phyloP scores from a whole-genome alignment of 1,284 basidiomycete genomes.

The Agroathelia rolfsii region DNA sequence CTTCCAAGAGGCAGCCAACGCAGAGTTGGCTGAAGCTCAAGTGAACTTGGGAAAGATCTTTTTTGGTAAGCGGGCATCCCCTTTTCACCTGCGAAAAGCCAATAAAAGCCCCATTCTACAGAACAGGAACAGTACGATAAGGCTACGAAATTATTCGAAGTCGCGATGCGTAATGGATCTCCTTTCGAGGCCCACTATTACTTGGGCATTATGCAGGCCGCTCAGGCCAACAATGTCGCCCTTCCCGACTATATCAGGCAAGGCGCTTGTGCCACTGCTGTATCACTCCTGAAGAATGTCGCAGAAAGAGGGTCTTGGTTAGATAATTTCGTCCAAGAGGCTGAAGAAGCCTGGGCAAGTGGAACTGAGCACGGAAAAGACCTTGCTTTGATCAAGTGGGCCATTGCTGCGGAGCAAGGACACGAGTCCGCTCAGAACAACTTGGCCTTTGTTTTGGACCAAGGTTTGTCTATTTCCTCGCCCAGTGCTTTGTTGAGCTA shows the following conservation, averaged over 20 bases:
- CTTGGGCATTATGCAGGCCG: constrained; percentile 69
- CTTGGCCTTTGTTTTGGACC: constrained; percentile 86
- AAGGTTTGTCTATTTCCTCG: constrained; percentile 38
- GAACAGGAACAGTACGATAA: constrained; percentile 52
- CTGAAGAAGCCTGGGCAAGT: constrained; percentile 70
- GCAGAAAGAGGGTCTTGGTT: constrained; percentile 85
- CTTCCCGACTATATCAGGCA: constrained; percentile 40
- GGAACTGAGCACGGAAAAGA: constrained; percentile 62
- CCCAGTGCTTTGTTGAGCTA: constrained; percentile 1
- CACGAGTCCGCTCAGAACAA: constrained; percentile 94
- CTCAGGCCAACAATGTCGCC: constrained; percentile 22
- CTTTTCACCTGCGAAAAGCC: neutral
- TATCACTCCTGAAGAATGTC: constrained; percentile 85
- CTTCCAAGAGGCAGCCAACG: constrained; percentile 75
- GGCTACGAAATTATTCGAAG: constrained; percentile 71
- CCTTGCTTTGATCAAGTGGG: constrained; percentile 83
- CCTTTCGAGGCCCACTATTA: constrained; percentile 92
- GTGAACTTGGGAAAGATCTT: constrained; percentile 85
- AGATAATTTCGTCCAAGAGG: constrained; percentile 75
- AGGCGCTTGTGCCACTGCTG: constrained; percentile 74
- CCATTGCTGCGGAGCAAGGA: constrained; percentile 89
- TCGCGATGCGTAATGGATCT: constrained; percentile 75
- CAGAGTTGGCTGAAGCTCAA: constrained; percentile 84
- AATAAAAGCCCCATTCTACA: constrained; percentile 17
- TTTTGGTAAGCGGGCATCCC: constrained; percentile 46